Evolutionary conservation across 805 yeast species (phyloP).

Genomic region (Candida rishiriensis): DNA sequence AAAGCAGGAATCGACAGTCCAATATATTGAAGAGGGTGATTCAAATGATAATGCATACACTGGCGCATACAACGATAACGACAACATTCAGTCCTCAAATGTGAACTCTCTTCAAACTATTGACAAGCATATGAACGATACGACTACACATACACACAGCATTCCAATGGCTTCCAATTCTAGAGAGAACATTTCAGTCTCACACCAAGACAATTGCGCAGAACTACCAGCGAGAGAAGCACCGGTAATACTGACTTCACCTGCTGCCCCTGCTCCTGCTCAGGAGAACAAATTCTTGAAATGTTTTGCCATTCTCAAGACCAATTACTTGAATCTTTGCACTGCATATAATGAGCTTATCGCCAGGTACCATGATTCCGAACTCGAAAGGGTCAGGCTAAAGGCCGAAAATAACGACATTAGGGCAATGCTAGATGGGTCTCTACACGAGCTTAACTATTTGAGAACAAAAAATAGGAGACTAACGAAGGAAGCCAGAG

Average conservation of each 20-base stretch:
- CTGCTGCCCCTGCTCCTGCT: conserved; percentile 1
- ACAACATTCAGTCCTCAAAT: background rate
- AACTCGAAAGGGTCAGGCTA: conserved; percentile 19
- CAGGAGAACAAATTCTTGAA: conserved; percentile 16
- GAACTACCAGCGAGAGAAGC: background rate
- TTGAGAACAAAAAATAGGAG: conserved; percentile 15
- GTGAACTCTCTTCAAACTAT: background rate
- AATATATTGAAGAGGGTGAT: no score
- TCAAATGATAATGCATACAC: no score
- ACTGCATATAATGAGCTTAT: conserved; percentile 18
- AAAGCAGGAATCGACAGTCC: no score
- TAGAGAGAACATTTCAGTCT: background rate
- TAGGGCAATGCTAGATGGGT: conserved; percentile 21
- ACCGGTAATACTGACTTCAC: background rate
- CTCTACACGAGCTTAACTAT: conserved; percentile 16
- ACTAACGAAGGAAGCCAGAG: background rate
- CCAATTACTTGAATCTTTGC: conserved; percentile 22
- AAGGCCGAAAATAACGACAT: conserved; percentile 22
- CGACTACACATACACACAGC: background rate
- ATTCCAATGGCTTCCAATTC: no score
- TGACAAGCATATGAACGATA: background rate
- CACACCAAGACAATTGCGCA: background rate
- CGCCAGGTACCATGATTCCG: conserved; percentile 15
- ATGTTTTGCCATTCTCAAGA: conserved; percentile 20
- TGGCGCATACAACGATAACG: background rate